Conservation (phyloP, 176 grass and related monocot species). For the Oryza nivara region DNA sequence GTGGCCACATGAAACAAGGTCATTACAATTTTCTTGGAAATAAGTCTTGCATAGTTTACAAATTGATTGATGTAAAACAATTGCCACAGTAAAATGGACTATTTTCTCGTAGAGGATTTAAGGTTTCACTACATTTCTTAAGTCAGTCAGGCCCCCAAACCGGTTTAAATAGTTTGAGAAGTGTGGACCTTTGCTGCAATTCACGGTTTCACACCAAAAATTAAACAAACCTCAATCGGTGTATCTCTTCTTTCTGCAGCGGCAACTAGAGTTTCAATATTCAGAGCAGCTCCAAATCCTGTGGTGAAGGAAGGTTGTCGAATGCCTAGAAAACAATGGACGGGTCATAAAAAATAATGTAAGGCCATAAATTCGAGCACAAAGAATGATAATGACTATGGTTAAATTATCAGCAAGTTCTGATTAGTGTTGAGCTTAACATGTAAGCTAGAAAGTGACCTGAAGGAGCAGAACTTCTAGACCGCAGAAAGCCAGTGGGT, state of each 20-base stretch:
- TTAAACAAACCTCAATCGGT: slow-evolving; percentile 72
- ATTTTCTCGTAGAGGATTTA: not conserved
- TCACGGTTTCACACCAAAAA: slow-evolving; percentile 7
- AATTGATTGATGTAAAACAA: not conserved
- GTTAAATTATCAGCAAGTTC: not conserved
- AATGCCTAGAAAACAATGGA: slow-evolving; percentile 52
- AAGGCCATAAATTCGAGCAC: slow-evolving; percentile 27
- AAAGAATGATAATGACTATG: not conserved
- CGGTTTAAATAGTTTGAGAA: not conserved
- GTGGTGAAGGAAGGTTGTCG: slow-evolving; percentile 71
- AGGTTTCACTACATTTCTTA: slow-evolving; percentile 10
- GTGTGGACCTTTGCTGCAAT: not conserved
- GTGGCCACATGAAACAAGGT: not conserved
- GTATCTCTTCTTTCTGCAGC: slow-evolving; percentile 94
- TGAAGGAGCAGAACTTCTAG: slow-evolving; percentile 70
- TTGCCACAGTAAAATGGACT: not conserved
- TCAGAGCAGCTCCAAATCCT: slow-evolving; percentile 92
- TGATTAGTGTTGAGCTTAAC: slow-evolving; percentile 20
- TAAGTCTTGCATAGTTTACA: not conserved
- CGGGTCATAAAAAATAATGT: slow-evolving; percentile 5
- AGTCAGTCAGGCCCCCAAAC: not conserved
- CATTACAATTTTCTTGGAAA: not conserved
- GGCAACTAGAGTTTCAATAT: slow-evolving; percentile 97
- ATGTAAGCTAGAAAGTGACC: slow-evolving; percentile 54
- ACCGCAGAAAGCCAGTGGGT: slow-evolving; percentile 61